Conservation (phyloP, 1,284 basidiomycete genomes). For the Moesziomyces globuligerus region DNA sequence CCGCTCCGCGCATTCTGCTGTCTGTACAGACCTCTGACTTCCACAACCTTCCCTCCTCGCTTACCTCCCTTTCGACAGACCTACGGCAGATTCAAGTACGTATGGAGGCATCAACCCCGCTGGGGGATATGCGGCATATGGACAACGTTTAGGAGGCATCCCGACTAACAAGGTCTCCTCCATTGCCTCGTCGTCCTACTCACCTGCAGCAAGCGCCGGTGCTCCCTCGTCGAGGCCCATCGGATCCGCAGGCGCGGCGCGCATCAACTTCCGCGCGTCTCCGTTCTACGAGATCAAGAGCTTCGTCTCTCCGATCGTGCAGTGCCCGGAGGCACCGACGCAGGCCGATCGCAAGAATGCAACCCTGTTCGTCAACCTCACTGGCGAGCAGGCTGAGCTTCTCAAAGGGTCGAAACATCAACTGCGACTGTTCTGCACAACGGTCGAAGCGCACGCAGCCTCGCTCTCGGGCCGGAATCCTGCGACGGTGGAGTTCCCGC, state of each 20-base stretch:
- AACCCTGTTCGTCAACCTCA: conserved; percentile 38
- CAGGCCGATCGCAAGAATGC: conserved; percentile 49
- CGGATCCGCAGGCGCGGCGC: conserved; percentile 18
- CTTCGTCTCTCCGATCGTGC: conserved; percentile 48
- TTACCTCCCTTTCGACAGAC: not conserved
- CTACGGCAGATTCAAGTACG: conserved; percentile 28
- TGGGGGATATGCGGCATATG: conserved; percentile 26
- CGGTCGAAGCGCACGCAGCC: conserved; percentile 51
- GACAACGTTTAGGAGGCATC: conserved; percentile 24
- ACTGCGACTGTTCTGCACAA: conserved; percentile 58
- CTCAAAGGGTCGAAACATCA: conserved; percentile 39
- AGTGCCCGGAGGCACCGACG: conserved; percentile 50
- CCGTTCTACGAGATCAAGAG: conserved; percentile 60
- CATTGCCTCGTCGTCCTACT: conserved; percentile 30
- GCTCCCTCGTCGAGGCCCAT: conserved; percentile 11
- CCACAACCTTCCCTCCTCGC: not conserved
- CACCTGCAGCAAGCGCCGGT: conserved; percentile 16
- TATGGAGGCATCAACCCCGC: conserved; percentile 24
- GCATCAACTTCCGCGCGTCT: conserved; percentile 53
- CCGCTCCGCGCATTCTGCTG: not conserved
- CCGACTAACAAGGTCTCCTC: conserved; percentile 25
- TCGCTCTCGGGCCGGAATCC: conserved; percentile 33
- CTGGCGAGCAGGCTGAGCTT: conserved; percentile 32
- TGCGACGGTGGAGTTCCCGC: conserved; percentile 60
- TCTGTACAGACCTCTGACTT: not conserved